phyloP scores from a whole-genome alignment of 805 yeast species.

The Candida nonsorbophila region DNA sequence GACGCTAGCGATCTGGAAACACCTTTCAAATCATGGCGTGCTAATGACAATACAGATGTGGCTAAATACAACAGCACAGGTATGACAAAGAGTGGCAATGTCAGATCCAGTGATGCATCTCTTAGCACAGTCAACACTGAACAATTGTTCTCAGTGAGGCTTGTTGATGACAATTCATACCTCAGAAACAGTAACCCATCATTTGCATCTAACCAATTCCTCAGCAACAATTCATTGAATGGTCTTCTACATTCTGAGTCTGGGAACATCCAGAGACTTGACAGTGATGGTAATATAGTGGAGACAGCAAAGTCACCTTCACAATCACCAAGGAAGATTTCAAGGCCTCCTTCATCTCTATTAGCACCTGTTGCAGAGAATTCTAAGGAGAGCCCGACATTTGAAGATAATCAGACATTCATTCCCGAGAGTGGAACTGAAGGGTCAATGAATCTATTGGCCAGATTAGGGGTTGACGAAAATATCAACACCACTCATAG shows the following conservation, averaged over 20 bases:
- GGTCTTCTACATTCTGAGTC: slow-evolving; percentile 22
- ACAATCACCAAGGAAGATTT: slow-evolving; percentile 9
- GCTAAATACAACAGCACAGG: slow-evolving; percentile 9
- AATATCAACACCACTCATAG: slow-evolving; percentile 11
- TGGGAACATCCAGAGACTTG: slow-evolving; percentile 38
- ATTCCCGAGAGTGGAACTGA: too few species aligned
- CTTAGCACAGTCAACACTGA: slow-evolving; percentile 82
- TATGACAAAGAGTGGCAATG: slow-evolving; percentile 30
- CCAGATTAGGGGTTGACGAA: not conserved
- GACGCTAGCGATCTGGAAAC: slow-evolving; percentile 28
- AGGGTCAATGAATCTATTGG: too few species aligned
- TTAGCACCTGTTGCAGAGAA: slow-evolving; percentile 26
- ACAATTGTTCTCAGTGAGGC: slow-evolving; percentile 71
- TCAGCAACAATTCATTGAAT: slow-evolving; percentile 20
- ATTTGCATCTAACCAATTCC: slow-evolving; percentile 16
- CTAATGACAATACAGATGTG: slow-evolving; percentile 27
- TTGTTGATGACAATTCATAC: slow-evolving; percentile 53
- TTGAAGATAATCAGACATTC: too few species aligned
- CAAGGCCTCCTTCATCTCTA: slow-evolving; percentile 19
- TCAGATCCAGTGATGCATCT: slow-evolving; percentile 70
- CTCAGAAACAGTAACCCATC: slow-evolving; percentile 25
- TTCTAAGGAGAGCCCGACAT: slow-evolving; percentile 15
- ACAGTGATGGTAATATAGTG: slow-evolving; percentile 40
- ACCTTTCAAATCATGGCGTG: slow-evolving; percentile 41
- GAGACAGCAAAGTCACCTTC: slow-evolving; percentile 10